A percentile compares a stretch with the other conserved stretches of the same genome.
phyloP scores from a whole-genome alignment of 2,329 filamentous ascomycete genomes.

The Colletotrichum lindemuthianum region DNA sequence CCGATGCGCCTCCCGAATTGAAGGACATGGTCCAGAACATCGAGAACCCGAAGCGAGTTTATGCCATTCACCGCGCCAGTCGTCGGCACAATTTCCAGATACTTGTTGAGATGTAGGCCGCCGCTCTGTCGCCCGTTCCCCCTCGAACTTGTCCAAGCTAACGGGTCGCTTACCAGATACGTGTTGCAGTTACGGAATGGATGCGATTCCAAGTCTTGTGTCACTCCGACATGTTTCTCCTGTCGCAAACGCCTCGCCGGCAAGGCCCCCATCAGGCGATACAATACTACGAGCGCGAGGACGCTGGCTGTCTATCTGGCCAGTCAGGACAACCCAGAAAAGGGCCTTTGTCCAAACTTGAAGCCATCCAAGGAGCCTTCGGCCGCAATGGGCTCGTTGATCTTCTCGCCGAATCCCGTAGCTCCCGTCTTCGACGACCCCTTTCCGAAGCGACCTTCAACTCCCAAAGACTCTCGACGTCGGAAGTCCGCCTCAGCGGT shows the following conservation, averaged over 20 bases:
- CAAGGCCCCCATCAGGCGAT: slow-evolving; percentile 77
- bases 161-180: slow-evolving; percentile 63
- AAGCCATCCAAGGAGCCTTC: slow-evolving; percentile 54
- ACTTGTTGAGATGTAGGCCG: slow-evolving; percentile 71
- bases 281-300: slow-evolving; percentile 83
- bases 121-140: slow-evolving; percentile 23
- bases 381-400: slow-evolving; percentile 57
- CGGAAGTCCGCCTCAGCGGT: slow-evolving; percentile 18
- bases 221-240: slow-evolving; percentile 82
- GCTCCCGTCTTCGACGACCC: slow-evolving; percentile 36
- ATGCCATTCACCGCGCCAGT: slow-evolving; percentile 68
- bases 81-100: slow-evolving; percentile 73
- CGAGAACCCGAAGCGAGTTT: slow-evolving; percentile 70
- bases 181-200: slow-evolving; percentile 84
- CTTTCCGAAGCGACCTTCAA: slow-evolving; percentile 27
- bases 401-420: slow-evolving; percentile 52
- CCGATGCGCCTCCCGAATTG: slow-evolving; percentile 69
- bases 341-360: slow-evolving; percentile 70
- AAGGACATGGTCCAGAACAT: slow-evolving; percentile 65
- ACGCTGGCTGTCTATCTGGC: slow-evolving; percentile 84
- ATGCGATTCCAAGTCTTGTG: slow-evolving; percentile 75
- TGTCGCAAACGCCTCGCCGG: slow-evolving; percentile 75
- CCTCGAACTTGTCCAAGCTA: slow-evolving; percentile 23
- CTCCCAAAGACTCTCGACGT: slow-evolving; percentile 22
- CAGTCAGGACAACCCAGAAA: slow-evolving; percentile 80